A percentile compares a stretch with the other conserved stretches of the same genome.
Evolutionary conservation across 2,329 filamentous ascomycete genomes (phyloP).

Genomic region (Trichophyton rubrum): DNA sequence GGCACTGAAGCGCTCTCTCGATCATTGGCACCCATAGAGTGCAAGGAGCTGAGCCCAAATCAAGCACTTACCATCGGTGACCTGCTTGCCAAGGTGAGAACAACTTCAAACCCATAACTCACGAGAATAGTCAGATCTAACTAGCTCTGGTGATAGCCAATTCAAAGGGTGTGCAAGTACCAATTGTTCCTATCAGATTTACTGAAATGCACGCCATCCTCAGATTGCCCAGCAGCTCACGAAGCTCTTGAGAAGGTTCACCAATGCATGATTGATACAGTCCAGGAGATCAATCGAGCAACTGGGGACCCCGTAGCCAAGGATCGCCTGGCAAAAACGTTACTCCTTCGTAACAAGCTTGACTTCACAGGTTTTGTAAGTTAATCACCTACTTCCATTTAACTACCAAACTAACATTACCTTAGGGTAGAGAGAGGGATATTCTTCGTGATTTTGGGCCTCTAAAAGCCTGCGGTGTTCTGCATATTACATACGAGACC

Average conservation of each 20-base stretch:
- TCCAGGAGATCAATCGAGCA: constrained; percentile 70
- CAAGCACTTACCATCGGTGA: constrained; percentile 75
- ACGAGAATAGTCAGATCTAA: not conserved
- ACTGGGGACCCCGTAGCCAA: constrained; percentile 62
- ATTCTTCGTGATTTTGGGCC: constrained; percentile 71
- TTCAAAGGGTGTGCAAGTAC: constrained; percentile 85
- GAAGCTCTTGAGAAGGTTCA: constrained; percentile 65
- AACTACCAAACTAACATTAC: not conserved
- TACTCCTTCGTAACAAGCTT: constrained; percentile 71
- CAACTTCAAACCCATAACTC: not conserved
- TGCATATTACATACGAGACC: constrained; percentile 73
- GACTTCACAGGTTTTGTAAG: constrained; percentile 58
- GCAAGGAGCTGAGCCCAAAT: constrained; percentile 48
- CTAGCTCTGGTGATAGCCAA: constrained; percentile 47
- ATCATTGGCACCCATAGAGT: constrained; percentile 58
- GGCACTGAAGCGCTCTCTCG: constrained; percentile 74
- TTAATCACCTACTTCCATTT: constrained; percentile 5
- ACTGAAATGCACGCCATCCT: constrained; percentile 67
- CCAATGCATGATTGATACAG: constrained; percentile 58
- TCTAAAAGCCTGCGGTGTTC: constrained; percentile 65
- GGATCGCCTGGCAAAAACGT: constrained; percentile 63
- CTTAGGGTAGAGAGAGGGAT: constrained; percentile 23
- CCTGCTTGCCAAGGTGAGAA: constrained; percentile 69
- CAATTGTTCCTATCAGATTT: constrained; percentile 76
- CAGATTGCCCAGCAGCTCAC: constrained; percentile 73